Conservation (phyloP, 192 early-diverging fungal species). For the Coemansia sp. region DNA sequence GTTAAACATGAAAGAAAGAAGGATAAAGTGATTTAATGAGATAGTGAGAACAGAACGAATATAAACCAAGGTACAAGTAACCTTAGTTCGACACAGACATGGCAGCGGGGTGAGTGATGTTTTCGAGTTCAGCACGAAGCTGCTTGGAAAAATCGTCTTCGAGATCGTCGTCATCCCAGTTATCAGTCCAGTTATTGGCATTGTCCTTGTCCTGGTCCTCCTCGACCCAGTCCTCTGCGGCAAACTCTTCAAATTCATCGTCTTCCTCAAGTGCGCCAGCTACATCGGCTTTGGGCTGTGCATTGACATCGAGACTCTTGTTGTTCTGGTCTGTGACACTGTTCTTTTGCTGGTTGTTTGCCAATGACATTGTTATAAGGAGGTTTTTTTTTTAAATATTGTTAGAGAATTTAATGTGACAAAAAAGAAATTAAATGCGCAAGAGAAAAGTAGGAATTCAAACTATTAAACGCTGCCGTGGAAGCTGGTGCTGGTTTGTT, state of each 20-base stretch:
- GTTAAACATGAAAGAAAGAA: background rate
- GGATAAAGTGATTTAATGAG: background rate
- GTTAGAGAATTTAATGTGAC: background rate
- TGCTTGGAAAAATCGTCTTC: slow-evolving; percentile 94
- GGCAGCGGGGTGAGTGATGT: slow-evolving; percentile 28
- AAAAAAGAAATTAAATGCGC: background rate
- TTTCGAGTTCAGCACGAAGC: slow-evolving; percentile 57
- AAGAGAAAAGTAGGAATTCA: background rate
- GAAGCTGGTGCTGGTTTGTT: background rate
- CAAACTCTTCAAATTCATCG: slow-evolving; percentile 95
- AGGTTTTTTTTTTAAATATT: background rate
- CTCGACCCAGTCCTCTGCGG: slow-evolving; percentile 82
- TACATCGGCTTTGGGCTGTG: background rate
- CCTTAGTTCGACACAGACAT: slow-evolving; percentile 37
- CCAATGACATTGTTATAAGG: background rate
- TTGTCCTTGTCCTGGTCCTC: slow-evolving; percentile 75
- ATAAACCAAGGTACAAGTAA: background rate
- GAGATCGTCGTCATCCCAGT: slow-evolving; percentile 91
- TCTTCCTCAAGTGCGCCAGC: slow-evolving; percentile 69
- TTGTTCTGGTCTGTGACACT: background rate
- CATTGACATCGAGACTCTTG: background rate
- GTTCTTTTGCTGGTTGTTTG: background rate
- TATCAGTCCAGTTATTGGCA: slow-evolving; percentile 74
- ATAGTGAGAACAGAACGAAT: background rate
- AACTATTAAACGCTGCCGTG: no score